Base-by-base conservation (phyloP, 129 eudicot species). In the Escallonia herrerae region DNA sequence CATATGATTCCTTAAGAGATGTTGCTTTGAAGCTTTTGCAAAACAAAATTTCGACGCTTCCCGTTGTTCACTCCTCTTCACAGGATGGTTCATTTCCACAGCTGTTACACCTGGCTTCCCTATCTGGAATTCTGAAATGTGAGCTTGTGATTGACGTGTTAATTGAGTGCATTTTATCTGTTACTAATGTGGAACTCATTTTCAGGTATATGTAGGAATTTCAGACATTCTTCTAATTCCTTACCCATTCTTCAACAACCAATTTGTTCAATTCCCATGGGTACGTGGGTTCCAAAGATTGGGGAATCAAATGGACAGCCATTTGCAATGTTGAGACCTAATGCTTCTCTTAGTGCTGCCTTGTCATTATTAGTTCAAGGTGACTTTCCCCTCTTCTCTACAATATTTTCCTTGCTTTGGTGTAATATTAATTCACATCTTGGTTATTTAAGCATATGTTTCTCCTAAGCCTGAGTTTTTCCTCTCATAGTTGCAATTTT, bases 241-340 rank as follows among this genome's bases (percentile, higher is more conserved):
- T 76, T 89, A 80, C 94, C 96, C 55, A 79, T 89, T 64, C 93
- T 89, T 68, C 96, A 89, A 62, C 87, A 77, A 63, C 96, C 96
- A 44, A 80, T 89, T 75, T 78, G 85, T 66, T 78, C 93, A 64
- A 69, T 89, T 85, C 85, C 96, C 40, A 40, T 89, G 81, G 96
- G 96, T 72, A 85, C 96, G 46, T 89, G 96, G 96, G 96, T 89
- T 64, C 96, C 96, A 2, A 83, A 78, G 69, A 85, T 85, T 46
- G 93, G 96, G 52, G 94, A 82, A 60, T 65, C 96, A 57, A 80
- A 66, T 55, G 74, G 84, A 37, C 80, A 49, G 42, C 90, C 90
- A 6, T 71, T 89, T 55, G 94, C 94, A 48, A 85, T 80, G 87
- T 69, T 89, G 82, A 82, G 93, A 82, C 83, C 84, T n/a, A 85